phyloP scores from a whole-genome alignment of 2,329 filamentous ascomycete species.

The Pezicula neosporulosa region DNA sequence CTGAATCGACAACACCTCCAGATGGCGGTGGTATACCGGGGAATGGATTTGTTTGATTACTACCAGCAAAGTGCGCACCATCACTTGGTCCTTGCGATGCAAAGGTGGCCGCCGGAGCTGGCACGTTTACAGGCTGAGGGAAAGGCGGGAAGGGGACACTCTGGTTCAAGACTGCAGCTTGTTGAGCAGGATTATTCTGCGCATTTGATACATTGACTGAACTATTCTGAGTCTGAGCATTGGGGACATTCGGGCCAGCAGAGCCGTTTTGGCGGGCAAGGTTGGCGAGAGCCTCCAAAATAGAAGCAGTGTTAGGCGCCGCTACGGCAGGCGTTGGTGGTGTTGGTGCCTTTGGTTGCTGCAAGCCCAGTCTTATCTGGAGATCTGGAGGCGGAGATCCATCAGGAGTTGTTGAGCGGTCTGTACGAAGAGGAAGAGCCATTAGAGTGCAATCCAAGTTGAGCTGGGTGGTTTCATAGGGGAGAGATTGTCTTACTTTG shows the following conservation, averaged over 20 bases:
- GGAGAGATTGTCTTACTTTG: constrained; percentile 56
- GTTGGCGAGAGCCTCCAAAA: constrained; percentile 76
- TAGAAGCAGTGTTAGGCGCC: constrained; percentile 57
- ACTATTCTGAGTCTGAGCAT: constrained; percentile 27
- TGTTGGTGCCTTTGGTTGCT: constrained; percentile 30
- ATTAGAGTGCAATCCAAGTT: constrained; percentile 33
- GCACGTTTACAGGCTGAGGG: constrained; percentile 59
- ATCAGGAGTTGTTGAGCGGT: constrained; percentile 68
- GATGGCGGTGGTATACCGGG: constrained; percentile 31
- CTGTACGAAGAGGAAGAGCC: constrained; percentile 39
- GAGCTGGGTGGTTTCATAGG: constrained; percentile 9
- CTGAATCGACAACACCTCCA: constrained; percentile 43
- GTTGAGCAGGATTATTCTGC: constrained; percentile 36
- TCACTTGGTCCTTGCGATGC: constrained; percentile 30
- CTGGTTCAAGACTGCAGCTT: constrained; percentile 21
- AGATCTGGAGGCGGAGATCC: constrained; percentile 44
- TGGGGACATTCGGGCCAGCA: constrained; percentile 29
- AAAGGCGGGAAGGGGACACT: constrained; percentile 31
- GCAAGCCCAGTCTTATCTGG: constrained; percentile 34
- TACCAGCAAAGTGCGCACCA: constrained; percentile 33
- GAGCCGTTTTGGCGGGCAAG: constrained; percentile 72
- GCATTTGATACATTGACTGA: constrained; percentile 43
- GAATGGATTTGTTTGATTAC: constrained; percentile 31
- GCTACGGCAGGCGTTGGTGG: constrained; percentile 35
- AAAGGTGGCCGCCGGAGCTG: constrained; percentile 28